Evolutionary conservation across 371 early-diverging fungal genomes (phyloP).

Genomic region (Phascolomyces articulosus): DNA sequence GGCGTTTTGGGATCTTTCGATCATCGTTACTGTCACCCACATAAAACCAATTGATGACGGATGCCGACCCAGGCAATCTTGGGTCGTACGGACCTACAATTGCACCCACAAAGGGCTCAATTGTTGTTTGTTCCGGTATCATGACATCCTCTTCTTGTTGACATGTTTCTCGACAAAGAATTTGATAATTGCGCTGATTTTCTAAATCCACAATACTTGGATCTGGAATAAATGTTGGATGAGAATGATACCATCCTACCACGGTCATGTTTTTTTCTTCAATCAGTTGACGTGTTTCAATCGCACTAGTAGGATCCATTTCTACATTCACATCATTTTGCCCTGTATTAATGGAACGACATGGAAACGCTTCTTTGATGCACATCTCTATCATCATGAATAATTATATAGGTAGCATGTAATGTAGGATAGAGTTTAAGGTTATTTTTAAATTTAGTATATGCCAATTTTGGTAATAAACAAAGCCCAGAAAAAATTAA

Average conservation of each 20-base stretch:
- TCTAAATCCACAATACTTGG: conserved; percentile 64
- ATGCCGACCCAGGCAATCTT: conserved; percentile 74
- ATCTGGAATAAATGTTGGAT: conserved; percentile 44
- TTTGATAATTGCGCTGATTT: conserved; percentile 84
- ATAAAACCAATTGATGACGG: conserved; percentile 86
- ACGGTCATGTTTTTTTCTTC: conserved; percentile 72
- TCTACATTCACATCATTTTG: conserved; percentile 86
- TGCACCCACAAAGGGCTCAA: conserved; percentile 90
- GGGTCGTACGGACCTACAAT: conserved; percentile 89
- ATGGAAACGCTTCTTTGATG: conserved; percentile 72
- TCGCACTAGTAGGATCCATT: conserved; percentile 84
- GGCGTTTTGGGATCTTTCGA: conserved; percentile 61
- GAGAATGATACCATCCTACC: conserved; percentile 76
- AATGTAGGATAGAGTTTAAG: background rate
- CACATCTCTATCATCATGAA: conserved; percentile 37
- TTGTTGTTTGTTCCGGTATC: conserved; percentile 16
- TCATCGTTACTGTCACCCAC: conserved; percentile 47
- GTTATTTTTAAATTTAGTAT: conserved; percentile 1
- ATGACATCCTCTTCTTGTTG: background rate
- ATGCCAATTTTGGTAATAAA: background rate
- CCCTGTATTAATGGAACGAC: conserved; percentile 70
- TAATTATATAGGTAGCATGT: background rate
- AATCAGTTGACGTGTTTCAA: conserved; percentile 77
- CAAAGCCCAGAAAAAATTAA: conserved; percentile 11
- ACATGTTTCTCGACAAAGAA: conserved; percentile 58